phyloP scores from a whole-genome alignment of 2,329 filamentous ascomycete species.

The Fusarium sp. region DNA sequence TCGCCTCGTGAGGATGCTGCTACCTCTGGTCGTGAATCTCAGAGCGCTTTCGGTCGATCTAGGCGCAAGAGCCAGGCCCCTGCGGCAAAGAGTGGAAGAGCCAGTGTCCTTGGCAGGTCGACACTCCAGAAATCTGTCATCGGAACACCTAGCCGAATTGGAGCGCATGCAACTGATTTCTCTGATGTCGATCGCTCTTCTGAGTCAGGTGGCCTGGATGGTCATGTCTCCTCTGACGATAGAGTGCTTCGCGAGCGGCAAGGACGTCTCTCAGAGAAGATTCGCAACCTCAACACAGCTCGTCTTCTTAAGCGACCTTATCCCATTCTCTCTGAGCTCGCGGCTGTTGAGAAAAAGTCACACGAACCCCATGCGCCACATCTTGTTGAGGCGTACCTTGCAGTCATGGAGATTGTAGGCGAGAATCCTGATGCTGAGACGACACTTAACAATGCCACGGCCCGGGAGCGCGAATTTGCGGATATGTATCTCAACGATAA shows the following conservation, averaged over 20 bases:
- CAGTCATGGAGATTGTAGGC: slow-evolving; percentile 78
- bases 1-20: slow-evolving; percentile 62
- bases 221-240: slow-evolving; percentile 67
- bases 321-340: slow-evolving; percentile 79
- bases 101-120: slow-evolving; percentile 62
- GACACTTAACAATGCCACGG: slow-evolving; percentile 67
- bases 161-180: slow-evolving; percentile 70
- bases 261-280: slow-evolving; percentile 77
- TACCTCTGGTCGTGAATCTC: slow-evolving; percentile 55
- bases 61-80: slow-evolving; percentile 61
- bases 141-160: slow-evolving; percentile 76
- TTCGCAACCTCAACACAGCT: slow-evolving; percentile 79
- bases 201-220: slow-evolving; percentile 54
- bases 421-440: slow-evolving; percentile 71
- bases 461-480: slow-evolving; percentile 79
- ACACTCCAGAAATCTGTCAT: slow-evolving; percentile 85
- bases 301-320: slow-evolving; percentile 73
- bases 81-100: slow-evolving; percentile 59
- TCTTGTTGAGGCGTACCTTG: slow-evolving; percentile 82
- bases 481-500: slow-evolving; percentile 79
- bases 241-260: slow-evolving; percentile 86
- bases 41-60: slow-evolving; percentile 68
- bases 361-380: slow-evolving; percentile 76
- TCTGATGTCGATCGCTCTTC: slow-evolving; percentile 71
- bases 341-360: slow-evolving; percentile 74